Evolutionary conservation across 129 eudicot genomes (phyloP), one percentile per base, ranked within the genome.

Genomic region (Flaveria linearis): DNA sequence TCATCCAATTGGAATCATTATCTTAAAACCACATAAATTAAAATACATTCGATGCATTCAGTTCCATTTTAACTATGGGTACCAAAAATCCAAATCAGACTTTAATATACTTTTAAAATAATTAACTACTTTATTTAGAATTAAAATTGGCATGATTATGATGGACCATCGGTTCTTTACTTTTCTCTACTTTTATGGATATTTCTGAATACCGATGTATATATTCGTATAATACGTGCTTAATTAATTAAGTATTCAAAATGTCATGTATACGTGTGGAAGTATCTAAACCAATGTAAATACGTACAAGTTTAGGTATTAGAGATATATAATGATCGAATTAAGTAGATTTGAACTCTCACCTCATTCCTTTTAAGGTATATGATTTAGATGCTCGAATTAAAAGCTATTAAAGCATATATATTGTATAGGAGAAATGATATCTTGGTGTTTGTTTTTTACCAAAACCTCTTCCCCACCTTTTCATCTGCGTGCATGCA

Each of bases 11-110:
- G 73, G 83, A 72, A 72, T 79, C 73, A 72, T 49, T 63, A 72
- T 71, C 78, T 50, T 49, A 79, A 71, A 39, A 72, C 83, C 78
- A 79, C 83, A 62, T 67, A 79, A 63, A 50, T 71, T 71, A 78
- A 49, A 23, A 22, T 78, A 63, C 78, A 79, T 79, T 79, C 83
- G 78, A 47, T 79, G 83, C 73, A 72, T 50, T 51, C 22, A n/a
- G 4, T 79, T 65, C 83, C 55, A 79, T 62, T 62, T 79, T 62
- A 61, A 72, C 73, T 53, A 79, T 49, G 68, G 47, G 68, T 72
- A 72, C 65, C n/a, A 51, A 53, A 53, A 5, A 7, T 15, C 22
- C 18, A 25, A 64, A 53, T 79, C 39, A 36, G n/a, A 12, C 20
- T 28, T 17, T 33, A 64, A 64, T 64, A 33, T 41, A 33, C 47